Evolutionary conservation across 805 yeast genomes (phyloP), one percentile per base, ranked within the genome.

Genomic region (Myxozyma nipponensis): DNA sequence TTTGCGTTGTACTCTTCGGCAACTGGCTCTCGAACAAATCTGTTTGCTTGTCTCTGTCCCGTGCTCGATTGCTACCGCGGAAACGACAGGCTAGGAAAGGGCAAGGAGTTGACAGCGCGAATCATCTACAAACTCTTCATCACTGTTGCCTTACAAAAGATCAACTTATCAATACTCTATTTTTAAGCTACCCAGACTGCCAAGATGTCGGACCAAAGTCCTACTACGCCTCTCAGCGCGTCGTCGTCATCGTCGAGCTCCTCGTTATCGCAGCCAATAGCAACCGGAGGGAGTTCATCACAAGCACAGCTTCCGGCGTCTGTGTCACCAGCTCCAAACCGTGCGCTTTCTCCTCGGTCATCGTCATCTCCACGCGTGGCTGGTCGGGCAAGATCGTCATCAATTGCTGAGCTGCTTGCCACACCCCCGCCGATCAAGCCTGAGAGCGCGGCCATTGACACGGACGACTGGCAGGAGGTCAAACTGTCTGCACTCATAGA

Each of bases 401-500:
- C 67, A 19, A 64, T 64, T 47, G 68, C 64, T 17, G 67, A 64
- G 34, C 19, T 63, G 41, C 54, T 64, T 38, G 56, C 65, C 9
- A 55, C 65, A n/a, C 68, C 68, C 23, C 68, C 68, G 19, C 65
- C 67, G 7, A 41, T 62, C 32, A 44, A 49, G 49, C 45, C 46
- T 21, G 30, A 46, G 46, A 36, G 17, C 25, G 39, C 47, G 2
- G 34, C 49, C 13, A 23, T 26, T 32, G 7, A 26, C 10, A 32
- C 37, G 28, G 32, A 35, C 22, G 87, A 84, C 59, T 87, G 96
- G 95, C 79, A 79, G 62, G 84, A 83, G 54, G 78, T 86, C 21
- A 78, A 76, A 37, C 72, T 93, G 54, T 67, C 77, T 13, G 93
- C 86, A 59, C 74, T 93, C 60, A 83, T 89, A 37, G 95, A 87